Conservation (phyloP, 2,329 filamentous ascomycete species). For the Graphiopsis chlorocephala region DNA sequence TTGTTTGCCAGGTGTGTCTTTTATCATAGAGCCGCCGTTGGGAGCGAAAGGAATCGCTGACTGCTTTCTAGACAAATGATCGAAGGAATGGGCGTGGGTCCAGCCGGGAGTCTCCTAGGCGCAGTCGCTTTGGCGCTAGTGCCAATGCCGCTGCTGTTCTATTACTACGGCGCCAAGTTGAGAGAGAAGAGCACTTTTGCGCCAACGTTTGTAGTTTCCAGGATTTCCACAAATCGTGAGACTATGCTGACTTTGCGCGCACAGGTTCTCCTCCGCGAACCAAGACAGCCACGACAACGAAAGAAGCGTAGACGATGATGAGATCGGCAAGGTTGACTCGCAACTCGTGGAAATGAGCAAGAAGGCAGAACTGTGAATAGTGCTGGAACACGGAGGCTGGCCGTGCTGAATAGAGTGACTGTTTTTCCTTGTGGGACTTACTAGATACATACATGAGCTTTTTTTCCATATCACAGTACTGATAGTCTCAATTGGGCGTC, state of each 20-base stretch:
- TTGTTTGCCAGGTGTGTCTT: slow-evolving; percentile 45
- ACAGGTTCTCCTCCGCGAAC: slow-evolving; percentile 1
- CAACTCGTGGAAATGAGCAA: background rate
- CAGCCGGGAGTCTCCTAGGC: slow-evolving; percentile 46
- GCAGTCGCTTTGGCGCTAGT: slow-evolving; percentile 42
- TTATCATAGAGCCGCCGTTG: background rate
- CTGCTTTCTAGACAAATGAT: slow-evolving; percentile 28
- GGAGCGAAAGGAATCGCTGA: background rate
- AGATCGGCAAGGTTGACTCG: background rate
- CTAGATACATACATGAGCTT: background rate
- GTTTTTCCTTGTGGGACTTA: background rate
- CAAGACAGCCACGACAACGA: slow-evolving; percentile 9
- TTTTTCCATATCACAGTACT: background rate
- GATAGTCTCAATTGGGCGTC: background rate
- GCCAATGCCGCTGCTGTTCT: slow-evolving; percentile 46
- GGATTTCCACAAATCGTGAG: background rate
- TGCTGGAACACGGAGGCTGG: background rate
- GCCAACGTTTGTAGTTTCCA: slow-evolving; percentile 30
- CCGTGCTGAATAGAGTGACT: background rate
- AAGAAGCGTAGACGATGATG: background rate
- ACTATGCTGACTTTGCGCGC: background rate
- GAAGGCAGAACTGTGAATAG: background rate
- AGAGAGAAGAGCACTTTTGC: slow-evolving; percentile 43
- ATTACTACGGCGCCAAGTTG: slow-evolving; percentile 44
- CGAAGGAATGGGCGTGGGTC: slow-evolving; percentile 46